These are phyloP conservation scores for Setaria italica DNA, from an alignment of 202 grass and related monocot genomes.

Conservation along the genomic window DNA sequence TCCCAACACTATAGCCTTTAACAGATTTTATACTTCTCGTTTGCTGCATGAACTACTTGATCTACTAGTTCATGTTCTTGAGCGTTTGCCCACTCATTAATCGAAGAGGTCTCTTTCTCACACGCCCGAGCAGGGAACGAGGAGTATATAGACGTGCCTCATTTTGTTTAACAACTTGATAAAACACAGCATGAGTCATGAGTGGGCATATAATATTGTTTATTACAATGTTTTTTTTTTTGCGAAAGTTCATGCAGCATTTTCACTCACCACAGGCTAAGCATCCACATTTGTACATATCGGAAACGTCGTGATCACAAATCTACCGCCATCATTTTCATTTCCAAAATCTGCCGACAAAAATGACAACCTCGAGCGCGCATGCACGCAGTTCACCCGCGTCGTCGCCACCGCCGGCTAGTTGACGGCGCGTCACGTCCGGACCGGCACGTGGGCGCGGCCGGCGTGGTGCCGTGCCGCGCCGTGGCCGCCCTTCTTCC, in stretches of 20 bases:
- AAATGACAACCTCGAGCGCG: neutral
- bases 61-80: too few relatives aligned
- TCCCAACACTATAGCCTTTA: too few relatives aligned
- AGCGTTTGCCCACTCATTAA: too few relatives aligned
- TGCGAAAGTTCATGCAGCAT: too few relatives aligned
- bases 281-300: slow-evolving; percentile 16
- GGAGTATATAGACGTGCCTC: neutral
- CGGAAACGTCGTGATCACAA: neutral
- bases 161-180: neutral
- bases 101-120: too few relatives aligned
- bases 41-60: too few relatives aligned
- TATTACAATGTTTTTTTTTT: too few relatives aligned
- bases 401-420: neutral
- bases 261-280: neutral
- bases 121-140: too few relatives aligned
- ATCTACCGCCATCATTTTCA: neutral
- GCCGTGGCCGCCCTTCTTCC: slow-evolving; percentile 8
- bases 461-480: slow-evolving; percentile 25
- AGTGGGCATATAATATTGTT: neutral
- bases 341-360: neutral
- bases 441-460: slow-evolving; percentile 35
- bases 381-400: neutral
- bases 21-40: too few relatives aligned
- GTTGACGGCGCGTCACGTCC: slow-evolving; percentile 35
- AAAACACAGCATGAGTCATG: neutral